These are phyloP conservation scores for Speleostelium caveatum DNA, from an alignment of 78 protist species.

Conservation along the genomic window DNA sequence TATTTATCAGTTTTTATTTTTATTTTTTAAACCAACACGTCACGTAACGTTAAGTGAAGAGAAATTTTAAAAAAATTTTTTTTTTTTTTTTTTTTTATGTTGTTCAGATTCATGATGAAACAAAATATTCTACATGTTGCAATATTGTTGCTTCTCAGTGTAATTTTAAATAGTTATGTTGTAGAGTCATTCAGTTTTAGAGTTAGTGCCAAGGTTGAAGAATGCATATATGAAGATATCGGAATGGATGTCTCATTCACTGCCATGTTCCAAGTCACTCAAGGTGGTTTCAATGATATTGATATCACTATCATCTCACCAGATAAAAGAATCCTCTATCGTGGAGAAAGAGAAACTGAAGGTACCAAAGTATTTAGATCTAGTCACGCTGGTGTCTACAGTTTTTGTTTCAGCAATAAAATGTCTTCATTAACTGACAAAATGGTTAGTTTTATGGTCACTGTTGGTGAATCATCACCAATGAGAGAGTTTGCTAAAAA, in stretches of 20 bases:
- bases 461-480: conserved; percentile 68
- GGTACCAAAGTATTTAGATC: conserved; percentile 75
- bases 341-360: conserved; percentile 81
- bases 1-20: no score
- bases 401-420: conserved; percentile 93
- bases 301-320: conserved; percentile 78
- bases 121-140: neutral
- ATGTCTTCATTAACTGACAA: conserved; percentile 92
- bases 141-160: neutral
- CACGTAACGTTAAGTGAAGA: no score
- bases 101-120: neutral
- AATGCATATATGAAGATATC: conserved; percentile 89
- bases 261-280: conserved; percentile 84
- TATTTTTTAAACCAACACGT: no score
- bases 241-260: conserved; percentile 41
- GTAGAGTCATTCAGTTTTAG: conserved; percentile 50
- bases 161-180: no score
- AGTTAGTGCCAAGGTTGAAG: conserved; percentile 88
- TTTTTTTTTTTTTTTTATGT: neutral
- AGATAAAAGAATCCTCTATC: conserved; percentile 61
- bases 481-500: conserved; percentile 48
- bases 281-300: conserved; percentile 94
- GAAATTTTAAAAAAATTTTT: no score
- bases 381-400: conserved; percentile 85
- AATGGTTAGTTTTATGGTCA: conserved; percentile 78